phyloP scores from a whole-genome alignment of 2,329 filamentous ascomycete species.

The Aspergillus neoniger region DNA sequence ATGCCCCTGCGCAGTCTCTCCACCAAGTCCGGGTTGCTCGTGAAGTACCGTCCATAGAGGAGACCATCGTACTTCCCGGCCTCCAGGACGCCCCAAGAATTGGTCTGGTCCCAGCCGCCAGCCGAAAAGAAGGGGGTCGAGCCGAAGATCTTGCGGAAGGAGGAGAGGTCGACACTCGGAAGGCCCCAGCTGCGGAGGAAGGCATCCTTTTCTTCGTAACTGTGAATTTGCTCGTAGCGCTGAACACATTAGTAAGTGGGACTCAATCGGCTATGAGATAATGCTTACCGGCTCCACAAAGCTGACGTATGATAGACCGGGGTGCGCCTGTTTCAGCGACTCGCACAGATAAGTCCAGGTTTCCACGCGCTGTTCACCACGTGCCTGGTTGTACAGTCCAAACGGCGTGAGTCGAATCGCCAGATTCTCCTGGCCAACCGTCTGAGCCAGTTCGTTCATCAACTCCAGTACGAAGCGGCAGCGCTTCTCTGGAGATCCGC shows the following conservation, averaged over 20 bases:
- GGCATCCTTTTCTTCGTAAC: constrained; percentile 50
- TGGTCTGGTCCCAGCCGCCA: constrained; percentile 56
- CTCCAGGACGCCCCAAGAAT: constrained; percentile 53
- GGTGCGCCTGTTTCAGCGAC: constrained; percentile 49
- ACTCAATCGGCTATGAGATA: neutral
- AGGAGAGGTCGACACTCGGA: constrained; percentile 46
- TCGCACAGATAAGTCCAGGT: constrained; percentile 56
- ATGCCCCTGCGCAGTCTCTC: constrained; percentile 45
- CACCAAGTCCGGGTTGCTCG: constrained; percentile 54
- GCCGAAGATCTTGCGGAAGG: constrained; percentile 55
- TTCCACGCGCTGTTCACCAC: constrained; percentile 54
- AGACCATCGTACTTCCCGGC: constrained; percentile 51
- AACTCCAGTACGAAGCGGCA: constrained; percentile 60
- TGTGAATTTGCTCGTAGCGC: constrained; percentile 57
- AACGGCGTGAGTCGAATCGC: constrained; percentile 53
- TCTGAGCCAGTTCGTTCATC: constrained; percentile 48
- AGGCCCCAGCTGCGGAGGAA: constrained; percentile 54
- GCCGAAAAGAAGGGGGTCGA: constrained; percentile 58
- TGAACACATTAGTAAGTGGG: constrained; percentile 12
- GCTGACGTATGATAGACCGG: constrained; percentile 54
- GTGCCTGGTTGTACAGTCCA: constrained; percentile 55
- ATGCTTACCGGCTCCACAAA: constrained; percentile 54
- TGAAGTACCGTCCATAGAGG: constrained; percentile 51
- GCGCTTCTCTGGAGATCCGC: constrained; percentile 54
- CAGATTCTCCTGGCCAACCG: constrained; percentile 50